Percentiles rank a stretch among this genome's conserved stretches.
Conservation (phyloP, 148 eudicot genomes). For the Camellia granthamiana region DNA sequence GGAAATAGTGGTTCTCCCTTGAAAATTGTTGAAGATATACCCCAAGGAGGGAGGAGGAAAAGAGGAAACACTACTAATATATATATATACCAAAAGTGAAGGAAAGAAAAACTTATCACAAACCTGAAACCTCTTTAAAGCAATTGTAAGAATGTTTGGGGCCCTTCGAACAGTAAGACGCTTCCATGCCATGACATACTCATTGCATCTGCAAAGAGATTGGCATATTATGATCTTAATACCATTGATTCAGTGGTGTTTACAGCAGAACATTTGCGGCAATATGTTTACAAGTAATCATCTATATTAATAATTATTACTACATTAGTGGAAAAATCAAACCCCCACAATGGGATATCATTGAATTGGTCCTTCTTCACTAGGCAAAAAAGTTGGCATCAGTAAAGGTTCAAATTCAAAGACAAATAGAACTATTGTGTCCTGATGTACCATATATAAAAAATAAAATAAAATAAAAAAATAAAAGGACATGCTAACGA, state of each 20-base stretch:
- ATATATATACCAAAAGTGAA: not conserved
- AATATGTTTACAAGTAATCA: not conserved
- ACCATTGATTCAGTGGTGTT: not conserved
- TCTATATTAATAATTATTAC: not conserved
- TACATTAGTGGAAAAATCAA: too few species aligned
- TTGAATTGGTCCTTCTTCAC: not conserved
- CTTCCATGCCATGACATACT: constrained; percentile 88
- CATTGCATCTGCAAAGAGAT: constrained; percentile 70
- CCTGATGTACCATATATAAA: not conserved
- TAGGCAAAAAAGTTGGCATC: not conserved
- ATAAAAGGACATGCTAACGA: too few species aligned
- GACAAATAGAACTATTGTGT: not conserved
- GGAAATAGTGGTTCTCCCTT: not conserved
- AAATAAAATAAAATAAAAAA: too few species aligned
- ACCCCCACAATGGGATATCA: not conserved
- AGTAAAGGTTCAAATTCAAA: not conserved
- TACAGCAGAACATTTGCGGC: not conserved
- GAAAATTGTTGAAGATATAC: not conserved
- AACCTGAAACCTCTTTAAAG: constrained; percentile 94
- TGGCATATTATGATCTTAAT: not conserved
- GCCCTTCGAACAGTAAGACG: constrained; percentile 64
- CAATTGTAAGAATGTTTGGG: constrained; percentile 90
- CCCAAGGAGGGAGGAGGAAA: not conserved
- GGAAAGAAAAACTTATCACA: constrained; percentile 1
- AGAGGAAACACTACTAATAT: not conserved